phyloP scores from a whole-genome alignment of 495 filamentous ascomycete genomes.

The Cercophora newfieldiana region DNA sequence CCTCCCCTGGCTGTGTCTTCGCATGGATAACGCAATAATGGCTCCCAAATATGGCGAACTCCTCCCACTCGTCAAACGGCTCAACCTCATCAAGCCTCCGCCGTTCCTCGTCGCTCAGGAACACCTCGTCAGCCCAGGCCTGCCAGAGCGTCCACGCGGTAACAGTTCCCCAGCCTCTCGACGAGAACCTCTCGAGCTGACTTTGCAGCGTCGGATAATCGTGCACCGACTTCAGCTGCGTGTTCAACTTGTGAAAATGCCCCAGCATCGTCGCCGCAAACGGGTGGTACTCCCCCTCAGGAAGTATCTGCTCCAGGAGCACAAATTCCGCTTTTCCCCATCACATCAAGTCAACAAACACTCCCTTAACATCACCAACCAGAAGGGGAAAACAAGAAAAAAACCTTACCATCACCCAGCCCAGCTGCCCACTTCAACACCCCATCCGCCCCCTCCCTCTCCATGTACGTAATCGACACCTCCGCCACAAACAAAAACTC shows the following conservation, averaged over 20 bases:
- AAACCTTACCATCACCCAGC: constrained; percentile 58
- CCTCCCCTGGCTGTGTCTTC: constrained; percentile 18
- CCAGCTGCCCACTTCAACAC: constrained; percentile 69
- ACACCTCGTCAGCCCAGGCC: constrained; percentile 69
- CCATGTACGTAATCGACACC: constrained; percentile 91
- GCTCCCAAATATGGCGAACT: constrained; percentile 80
- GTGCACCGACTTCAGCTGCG: constrained; percentile 69
- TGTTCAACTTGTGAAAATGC: constrained; percentile 79
- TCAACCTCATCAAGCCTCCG: constrained; percentile 64
- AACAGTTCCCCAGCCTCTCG: constrained; percentile 63
- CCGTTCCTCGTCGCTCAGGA: constrained; percentile 58
- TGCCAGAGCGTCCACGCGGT: constrained; percentile 70
- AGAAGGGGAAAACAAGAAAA: not conserved
- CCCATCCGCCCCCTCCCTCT: constrained; percentile 67
- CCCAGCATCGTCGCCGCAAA: constrained; percentile 86
- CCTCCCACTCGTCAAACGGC: constrained; percentile 95
- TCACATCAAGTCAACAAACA: not conserved
- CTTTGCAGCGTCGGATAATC: constrained; percentile 64
- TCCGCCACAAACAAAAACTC: constrained; percentile 79
- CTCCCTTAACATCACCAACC: not conserved
- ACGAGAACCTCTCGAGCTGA: constrained; percentile 66
- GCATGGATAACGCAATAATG: constrained; percentile 86
- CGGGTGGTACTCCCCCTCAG: constrained; percentile 72
- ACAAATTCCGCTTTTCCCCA: constrained; percentile 61
- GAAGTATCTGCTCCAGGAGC: constrained; percentile 85